Percentiles rank a stretch among this genome's conserved stretches.
These are phyloP conservation scores for Arthrobotrys entomopaga DNA, from an alignment of 2,329 filamentous ascomycete genomes.

Conservation along the genomic window DNA sequence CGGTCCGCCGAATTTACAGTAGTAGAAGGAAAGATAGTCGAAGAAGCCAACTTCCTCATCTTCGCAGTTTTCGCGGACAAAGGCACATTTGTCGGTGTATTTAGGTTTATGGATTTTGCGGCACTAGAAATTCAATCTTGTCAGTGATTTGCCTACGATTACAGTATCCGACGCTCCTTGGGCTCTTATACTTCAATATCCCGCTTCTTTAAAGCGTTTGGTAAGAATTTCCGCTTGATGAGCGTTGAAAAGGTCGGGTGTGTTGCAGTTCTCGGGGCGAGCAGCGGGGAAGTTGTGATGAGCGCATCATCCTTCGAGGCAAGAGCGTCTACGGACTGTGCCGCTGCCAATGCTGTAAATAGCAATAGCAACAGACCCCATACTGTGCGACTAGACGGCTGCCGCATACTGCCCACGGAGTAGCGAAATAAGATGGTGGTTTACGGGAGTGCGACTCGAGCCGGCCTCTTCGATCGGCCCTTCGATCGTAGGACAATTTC, in stretches of 20 bases:
- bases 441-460: conserved; percentile 3
- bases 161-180: background rate
- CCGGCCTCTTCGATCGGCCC: conserved; percentile 1
- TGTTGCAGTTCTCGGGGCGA: conserved; percentile 25
- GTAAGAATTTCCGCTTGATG: conserved; percentile 36
- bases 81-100: conserved; percentile 83
- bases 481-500: conserved; percentile 3
- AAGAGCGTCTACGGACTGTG: conserved; percentile 14
- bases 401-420: conserved; percentile 23
- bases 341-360: conserved; percentile 17
- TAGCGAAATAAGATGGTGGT: background rate
- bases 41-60: conserved; percentile 91
- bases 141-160: too few species aligned
- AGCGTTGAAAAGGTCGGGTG: conserved; percentile 36
- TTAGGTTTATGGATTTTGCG: conserved; percentile 74
- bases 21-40: conserved; percentile 89
- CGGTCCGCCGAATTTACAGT: conserved; percentile 73
- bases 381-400: conserved; percentile 31
- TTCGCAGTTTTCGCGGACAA: conserved; percentile 80
- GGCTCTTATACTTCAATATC: conserved; percentile 54
- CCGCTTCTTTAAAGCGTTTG: conserved; percentile 35
- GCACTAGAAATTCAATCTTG: conserved; percentile 67
- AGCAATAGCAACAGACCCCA: conserved; percentile 31
- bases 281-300: conserved; percentile 4
- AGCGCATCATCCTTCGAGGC: conserved; percentile 21